Conservation (phyloP, 768 basidiomycete genomes). For the Lentinula raphanica region DNA sequence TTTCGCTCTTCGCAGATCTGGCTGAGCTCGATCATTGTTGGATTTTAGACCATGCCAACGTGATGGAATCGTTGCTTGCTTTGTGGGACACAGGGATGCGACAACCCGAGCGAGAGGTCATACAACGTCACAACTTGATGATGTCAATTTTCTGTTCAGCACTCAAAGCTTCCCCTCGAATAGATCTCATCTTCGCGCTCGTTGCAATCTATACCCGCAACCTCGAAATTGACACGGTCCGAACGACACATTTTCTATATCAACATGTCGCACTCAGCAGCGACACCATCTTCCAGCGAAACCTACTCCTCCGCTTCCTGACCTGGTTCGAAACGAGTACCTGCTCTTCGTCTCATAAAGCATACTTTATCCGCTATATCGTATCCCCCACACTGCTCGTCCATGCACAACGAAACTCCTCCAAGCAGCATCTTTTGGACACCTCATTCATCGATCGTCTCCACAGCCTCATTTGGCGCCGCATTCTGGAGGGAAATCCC, state of each 20-base stretch:
- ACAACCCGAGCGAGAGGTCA: constrained; percentile 43
- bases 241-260: constrained; percentile 80
- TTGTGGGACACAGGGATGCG: constrained; percentile 63
- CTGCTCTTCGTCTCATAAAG: constrained; percentile 71
- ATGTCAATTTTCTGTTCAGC: constrained; percentile 74
- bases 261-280: constrained; percentile 73
- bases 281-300: constrained; percentile 68
- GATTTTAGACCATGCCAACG: constrained; percentile 62
- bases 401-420: constrained; percentile 53
- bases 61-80: constrained; percentile 64
- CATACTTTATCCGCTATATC: constrained; percentile 73
- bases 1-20: constrained; percentile 76
- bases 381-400: constrained; percentile 83
- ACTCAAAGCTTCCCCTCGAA: constrained; percentile 63
- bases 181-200: constrained; percentile 87
- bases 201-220: constrained; percentile 75
- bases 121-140: constrained; percentile 60
- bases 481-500: constrained; percentile 50
- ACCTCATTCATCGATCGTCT: constrained; percentile 64
- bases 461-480: constrained; percentile 77
- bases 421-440: constrained; percentile 63
- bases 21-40: constrained; percentile 61
- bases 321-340: constrained; percentile 70
- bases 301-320: constrained; percentile 79
- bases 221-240: constrained; percentile 76